Evolutionary conservation across 208 protist species (phyloP).

Genomic region (Jaenimonas drosophilae): DNA sequence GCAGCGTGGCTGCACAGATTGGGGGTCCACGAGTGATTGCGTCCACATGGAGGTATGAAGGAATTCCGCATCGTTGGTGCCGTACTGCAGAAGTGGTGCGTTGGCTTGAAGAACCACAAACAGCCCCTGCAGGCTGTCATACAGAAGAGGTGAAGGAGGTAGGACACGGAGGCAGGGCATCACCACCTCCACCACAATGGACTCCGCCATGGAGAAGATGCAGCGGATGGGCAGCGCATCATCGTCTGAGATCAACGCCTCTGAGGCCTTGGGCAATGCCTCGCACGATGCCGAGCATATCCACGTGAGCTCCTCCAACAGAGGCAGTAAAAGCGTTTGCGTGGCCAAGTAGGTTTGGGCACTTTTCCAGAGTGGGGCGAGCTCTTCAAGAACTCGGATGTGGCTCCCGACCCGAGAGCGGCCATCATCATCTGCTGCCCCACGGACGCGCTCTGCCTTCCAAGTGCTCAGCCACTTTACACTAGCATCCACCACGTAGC

Average conservation of each 20-base stretch:
- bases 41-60: conserved; percentile 17
- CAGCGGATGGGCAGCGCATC: background rate
- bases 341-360: conserved; percentile 29
- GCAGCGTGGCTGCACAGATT: conserved; percentile 6
- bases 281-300: conserved; percentile 5
- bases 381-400: conserved; percentile 10
- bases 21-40: conserved; percentile 7
- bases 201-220: conserved; percentile 30
- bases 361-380: conserved; percentile 23
- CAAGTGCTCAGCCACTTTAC: too few relatives aligned
- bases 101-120: conserved; percentile 8
- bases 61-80: conserved; percentile 17
- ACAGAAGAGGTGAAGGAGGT: conserved; percentile 42
- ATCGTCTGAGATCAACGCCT: background rate
- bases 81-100: conserved; percentile 13
- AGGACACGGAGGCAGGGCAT: conserved; percentile 71
- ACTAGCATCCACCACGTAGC: conserved; percentile 15
- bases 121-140: conserved; percentile 38
- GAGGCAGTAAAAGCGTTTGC: conserved; percentile 24
- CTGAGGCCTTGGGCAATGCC: background rate
- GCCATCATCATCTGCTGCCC: too few relatives aligned
- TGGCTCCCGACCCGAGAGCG: too few relatives aligned
- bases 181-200: conserved; percentile 35
- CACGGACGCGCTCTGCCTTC: too few relatives aligned
- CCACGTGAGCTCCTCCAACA: conserved; percentile 14